Evolutionary conservation across 2,329 filamentous ascomycete genomes (phyloP).

Genomic region (Aspergillus tubingensis): DNA sequence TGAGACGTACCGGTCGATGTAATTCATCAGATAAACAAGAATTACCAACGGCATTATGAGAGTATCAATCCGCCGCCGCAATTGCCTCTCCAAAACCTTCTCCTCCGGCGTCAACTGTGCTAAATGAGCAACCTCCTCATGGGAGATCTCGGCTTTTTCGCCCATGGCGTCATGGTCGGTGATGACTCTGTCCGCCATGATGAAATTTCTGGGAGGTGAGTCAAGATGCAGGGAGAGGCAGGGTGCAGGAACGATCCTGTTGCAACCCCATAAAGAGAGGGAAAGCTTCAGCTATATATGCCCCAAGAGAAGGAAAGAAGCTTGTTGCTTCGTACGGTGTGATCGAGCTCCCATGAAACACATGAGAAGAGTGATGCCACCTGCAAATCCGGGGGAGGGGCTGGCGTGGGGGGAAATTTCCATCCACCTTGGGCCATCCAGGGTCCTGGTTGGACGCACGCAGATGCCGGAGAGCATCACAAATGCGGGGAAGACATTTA

Average conservation of each 20-base stretch:
- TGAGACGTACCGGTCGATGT: conserved; percentile 43
- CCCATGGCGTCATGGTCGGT: conserved; percentile 20
- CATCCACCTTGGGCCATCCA: background rate
- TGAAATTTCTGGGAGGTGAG: background rate
- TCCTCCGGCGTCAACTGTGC: conserved; percentile 34
- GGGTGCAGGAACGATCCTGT: background rate
- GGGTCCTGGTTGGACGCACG: background rate
- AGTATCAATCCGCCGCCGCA: conserved; percentile 40
- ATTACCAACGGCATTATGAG: conserved; percentile 46
- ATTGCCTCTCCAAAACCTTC: conserved; percentile 38
- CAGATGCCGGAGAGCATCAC: background rate
- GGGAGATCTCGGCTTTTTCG: conserved; percentile 21
- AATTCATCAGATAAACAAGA: conserved; percentile 48
- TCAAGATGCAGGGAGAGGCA: background rate
- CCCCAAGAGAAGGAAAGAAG: background rate
- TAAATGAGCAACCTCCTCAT: conserved; percentile 40
- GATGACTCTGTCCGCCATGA: conserved; percentile 10
- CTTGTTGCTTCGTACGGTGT: background rate
- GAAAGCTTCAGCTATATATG: background rate
- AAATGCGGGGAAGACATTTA: background rate
- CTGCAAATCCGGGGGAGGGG: background rate
- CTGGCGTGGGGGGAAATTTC: background rate
- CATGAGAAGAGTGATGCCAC: background rate
- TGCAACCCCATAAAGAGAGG: background rate
- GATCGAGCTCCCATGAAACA: background rate